Conservation (phyloP, 2,329 filamentous ascomycete genomes). For the Juglanconis sp. region DNA sequence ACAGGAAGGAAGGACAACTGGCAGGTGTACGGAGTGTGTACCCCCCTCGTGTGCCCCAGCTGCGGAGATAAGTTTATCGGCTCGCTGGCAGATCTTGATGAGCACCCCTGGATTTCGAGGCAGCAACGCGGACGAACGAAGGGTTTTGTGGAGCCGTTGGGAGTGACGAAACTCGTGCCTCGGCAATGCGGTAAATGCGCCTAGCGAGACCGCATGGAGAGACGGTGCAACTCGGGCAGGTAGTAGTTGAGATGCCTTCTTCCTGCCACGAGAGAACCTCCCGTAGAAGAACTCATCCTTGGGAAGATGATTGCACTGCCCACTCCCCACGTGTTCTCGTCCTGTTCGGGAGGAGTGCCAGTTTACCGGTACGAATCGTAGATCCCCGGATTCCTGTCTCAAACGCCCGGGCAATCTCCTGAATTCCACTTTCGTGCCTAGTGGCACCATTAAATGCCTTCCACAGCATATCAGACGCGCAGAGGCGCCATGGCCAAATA, state of each 20-base stretch:
- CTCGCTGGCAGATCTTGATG: slow-evolving; percentile 16
- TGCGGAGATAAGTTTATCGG: slow-evolving; percentile 15
- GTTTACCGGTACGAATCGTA: background rate
- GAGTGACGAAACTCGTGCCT: slow-evolving; percentile 12
- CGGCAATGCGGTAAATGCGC: slow-evolving; percentile 17
- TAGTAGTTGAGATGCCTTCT: background rate
- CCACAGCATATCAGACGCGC: background rate
- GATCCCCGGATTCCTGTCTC: background rate
- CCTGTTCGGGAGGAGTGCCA: background rate
- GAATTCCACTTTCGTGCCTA: background rate
- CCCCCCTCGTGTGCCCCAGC: background rate
- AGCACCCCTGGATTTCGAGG: slow-evolving; percentile 15
- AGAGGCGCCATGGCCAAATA: background rate
- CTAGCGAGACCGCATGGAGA: slow-evolving; percentile 9
- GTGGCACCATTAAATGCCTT: background rate
- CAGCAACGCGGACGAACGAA: slow-evolving; percentile 7
- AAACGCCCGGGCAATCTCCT: background rate
- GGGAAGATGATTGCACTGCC: background rate
- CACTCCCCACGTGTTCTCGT: background rate
- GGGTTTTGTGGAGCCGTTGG: slow-evolving; percentile 9
- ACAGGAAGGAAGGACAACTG: slow-evolving; percentile 6
- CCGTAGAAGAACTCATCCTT: background rate
- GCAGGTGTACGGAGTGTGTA: slow-evolving; percentile 7
- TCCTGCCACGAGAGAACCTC: background rate
- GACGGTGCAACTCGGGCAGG: background rate